Conservation (phyloP, 352 stramenopile species). For the Globisporangium paddicum region DNA sequence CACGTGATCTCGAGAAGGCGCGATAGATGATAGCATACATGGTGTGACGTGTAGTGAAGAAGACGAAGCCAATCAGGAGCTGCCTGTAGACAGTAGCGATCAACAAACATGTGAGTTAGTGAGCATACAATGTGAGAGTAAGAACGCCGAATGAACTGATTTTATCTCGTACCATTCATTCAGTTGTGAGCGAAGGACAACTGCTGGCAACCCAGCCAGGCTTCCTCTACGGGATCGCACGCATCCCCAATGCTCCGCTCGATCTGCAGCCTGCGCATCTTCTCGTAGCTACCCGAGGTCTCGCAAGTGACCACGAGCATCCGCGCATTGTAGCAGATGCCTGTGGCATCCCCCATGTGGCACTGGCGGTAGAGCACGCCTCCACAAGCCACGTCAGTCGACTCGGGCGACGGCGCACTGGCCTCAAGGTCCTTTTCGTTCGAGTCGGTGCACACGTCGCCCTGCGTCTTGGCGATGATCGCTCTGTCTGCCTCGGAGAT, state of each 20-base stretch:
- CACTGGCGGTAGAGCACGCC: slow-evolving; percentile 30
- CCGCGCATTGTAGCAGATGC: slow-evolving; percentile 33
- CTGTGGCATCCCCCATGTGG: slow-evolving; percentile 12
- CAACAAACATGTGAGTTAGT: background rate
- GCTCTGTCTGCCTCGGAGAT: slow-evolving; percentile 3
- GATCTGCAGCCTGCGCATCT: slow-evolving; percentile 28
- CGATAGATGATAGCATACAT: background rate
- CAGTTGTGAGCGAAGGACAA: too few species aligned
- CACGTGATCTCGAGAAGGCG: background rate
- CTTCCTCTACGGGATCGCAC: slow-evolving; percentile 11
- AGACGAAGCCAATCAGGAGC: background rate
- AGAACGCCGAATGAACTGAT: background rate
- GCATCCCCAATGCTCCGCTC: background rate
- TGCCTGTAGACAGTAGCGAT: background rate
- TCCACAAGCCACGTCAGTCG: slow-evolving; percentile 25
- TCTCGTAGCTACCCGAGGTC: slow-evolving; percentile 11
- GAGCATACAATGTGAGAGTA: background rate
- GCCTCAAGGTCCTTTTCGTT: slow-evolving; percentile 1
- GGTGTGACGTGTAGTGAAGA: background rate
- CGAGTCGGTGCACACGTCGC: slow-evolving; percentile 3
- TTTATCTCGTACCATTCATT: background rate
- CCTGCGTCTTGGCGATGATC: slow-evolving; percentile 1
- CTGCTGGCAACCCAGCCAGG: slow-evolving; percentile 8
- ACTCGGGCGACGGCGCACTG: slow-evolving; percentile 17
- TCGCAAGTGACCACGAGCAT: slow-evolving; percentile 35